Percentiles rank a stretch among this genome's conserved stretches.
These are phyloP conservation scores for Cardamine resedifolia DNA, from an alignment of 345 rosid species.

Conservation along the genomic window DNA sequence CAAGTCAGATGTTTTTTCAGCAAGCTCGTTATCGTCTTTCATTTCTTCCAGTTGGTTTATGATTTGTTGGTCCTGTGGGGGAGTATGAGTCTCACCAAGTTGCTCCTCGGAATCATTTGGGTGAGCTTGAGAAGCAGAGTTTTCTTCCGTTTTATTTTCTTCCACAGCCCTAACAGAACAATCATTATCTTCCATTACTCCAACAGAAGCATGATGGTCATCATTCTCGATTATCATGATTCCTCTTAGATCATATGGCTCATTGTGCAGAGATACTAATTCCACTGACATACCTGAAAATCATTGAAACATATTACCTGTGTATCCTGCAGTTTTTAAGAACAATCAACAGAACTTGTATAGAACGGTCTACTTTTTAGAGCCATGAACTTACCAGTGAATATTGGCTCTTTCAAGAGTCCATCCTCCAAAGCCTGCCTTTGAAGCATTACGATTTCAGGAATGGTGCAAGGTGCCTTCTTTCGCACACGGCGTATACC, in stretches of 20 bases:
- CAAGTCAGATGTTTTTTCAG: conserved; percentile 45
- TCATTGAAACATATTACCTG: conserved; percentile 12
- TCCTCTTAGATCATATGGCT: conserved; percentile 63
- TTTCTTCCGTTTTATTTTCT: conserved; percentile 44
- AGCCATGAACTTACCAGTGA: conserved; percentile 65
- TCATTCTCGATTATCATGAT: conserved; percentile 50
- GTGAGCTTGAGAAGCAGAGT: conserved; percentile 23
- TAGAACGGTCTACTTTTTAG: conserved; percentile 5
- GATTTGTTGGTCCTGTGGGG: conserved; percentile 14
- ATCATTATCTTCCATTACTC: conserved; percentile 44
- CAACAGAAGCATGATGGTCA: conserved; percentile 44
- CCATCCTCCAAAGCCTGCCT: conserved; percentile 78
- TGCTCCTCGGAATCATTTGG: conserved; percentile 22
- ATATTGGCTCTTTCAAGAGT: conserved; percentile 59
- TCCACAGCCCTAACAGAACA: conserved; percentile 40
- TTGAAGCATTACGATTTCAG: conserved; percentile 83
- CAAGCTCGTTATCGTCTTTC: conserved; percentile 43
- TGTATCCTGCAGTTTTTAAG: conserved; percentile 25
- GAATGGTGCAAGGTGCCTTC: conserved; percentile 96
- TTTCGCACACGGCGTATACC: conserved; percentile 90
- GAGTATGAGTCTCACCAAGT: conserved; percentile 23
- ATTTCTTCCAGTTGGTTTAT: conserved; percentile 22
- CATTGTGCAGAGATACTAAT: conserved; percentile 54
- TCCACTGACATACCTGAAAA: conserved; percentile 74
- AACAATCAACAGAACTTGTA: conserved; percentile 16